Evolutionary conservation across 345 rosid genomes (phyloP), one percentile per base, ranked within the genome.

Genomic region (Acer yangbiense): DNA sequence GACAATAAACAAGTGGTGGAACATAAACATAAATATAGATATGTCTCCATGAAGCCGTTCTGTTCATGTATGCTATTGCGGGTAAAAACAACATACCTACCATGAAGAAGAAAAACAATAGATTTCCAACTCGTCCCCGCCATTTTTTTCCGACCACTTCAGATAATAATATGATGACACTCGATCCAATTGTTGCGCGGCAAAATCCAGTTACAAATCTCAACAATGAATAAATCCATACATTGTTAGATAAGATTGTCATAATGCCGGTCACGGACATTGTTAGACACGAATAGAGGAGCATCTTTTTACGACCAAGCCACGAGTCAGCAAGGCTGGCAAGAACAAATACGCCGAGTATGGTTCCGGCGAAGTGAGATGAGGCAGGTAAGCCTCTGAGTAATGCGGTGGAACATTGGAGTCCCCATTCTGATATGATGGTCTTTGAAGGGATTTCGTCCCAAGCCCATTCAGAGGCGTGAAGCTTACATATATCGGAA

Each of bases 21-120:
- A 74, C 14, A 2, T 91, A 86, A 29, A 80, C 85, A 71, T 81
- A 81, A 5, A 87, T 39, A 64, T 86, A 91, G 9, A 91, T 78
- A 72, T 1, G 57, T 74, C 89, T 85, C 95, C 93, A 73, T 60
- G 76, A 61, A 14, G 68, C 23, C 12, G 55, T 55, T 43, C 16
- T 61, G 9, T 43, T 73, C 23, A 61, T 21, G 9, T 73, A 61
- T n/a, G 68, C 76, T 21, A 89, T 78, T 35, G 69, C 79, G 0
- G 95, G 91, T 29, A 88, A 72, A 0, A 93, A 85, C 50, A 91
- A 64, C 44, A 87, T 80, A 23, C 93, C 95, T 72, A 87, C 44
- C 7, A 90, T 82, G 64, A 83, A 89, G 46, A 82, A 74, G 27
- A 88, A 81, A 71, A 89, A 87, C 5, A 89, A 90, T 21, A 85